Evolutionary conservation across 2,329 filamentous ascomycete genomes (phyloP), one percentile per base, ranked within the genome.

Genomic region (Trichophyton simii): DNA sequence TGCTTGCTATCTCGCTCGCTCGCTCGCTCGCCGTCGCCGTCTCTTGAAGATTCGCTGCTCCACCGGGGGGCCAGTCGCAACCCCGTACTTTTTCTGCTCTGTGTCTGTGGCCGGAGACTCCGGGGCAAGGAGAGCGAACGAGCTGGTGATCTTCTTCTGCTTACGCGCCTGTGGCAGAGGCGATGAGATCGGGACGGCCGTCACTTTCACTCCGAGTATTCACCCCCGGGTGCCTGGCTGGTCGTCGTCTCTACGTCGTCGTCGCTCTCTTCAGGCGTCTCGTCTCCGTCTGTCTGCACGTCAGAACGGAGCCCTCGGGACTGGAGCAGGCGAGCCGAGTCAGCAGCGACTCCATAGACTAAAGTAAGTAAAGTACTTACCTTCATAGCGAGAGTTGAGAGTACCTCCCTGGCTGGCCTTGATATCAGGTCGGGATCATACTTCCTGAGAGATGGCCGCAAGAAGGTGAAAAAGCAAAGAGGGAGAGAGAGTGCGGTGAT

Each of bases 21-120:
- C 48, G 13, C 22, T 13, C 25, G 28, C 25, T 6, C 15, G 3
- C 22, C 11, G 15, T 31, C 8, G 18, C 20, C 31, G 22, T 36
- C 18, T 50, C 18, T 50, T 55, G 50, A 55, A 55, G 50, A 55
- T 55, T 55, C 50, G 50, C 50, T 55, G 34, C 50, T 55, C 50
- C 50, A 55, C 50, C 50, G 13, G 25, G 25, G 25, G 25, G 25
- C 7, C 13, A 55, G 50, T 34, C 50, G 50, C 28, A 55, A 34
- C 28, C 50, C 31, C 25, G 25, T 55, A 36, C 31, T 50, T 54
- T 25, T 36, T 36, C 11, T 36, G 34, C 34, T 11, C 34, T 36
- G 7, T 36, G 34, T 11, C 34, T 36, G 7, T 36, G 34, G 25
- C 50, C 50, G 25, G 31, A 34, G 50, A 55, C 50, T 50, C 46